Evolutionary conservation across 2,329 filamentous ascomycete species (phyloP).

Genomic region (Talaromyces sp.): DNA sequence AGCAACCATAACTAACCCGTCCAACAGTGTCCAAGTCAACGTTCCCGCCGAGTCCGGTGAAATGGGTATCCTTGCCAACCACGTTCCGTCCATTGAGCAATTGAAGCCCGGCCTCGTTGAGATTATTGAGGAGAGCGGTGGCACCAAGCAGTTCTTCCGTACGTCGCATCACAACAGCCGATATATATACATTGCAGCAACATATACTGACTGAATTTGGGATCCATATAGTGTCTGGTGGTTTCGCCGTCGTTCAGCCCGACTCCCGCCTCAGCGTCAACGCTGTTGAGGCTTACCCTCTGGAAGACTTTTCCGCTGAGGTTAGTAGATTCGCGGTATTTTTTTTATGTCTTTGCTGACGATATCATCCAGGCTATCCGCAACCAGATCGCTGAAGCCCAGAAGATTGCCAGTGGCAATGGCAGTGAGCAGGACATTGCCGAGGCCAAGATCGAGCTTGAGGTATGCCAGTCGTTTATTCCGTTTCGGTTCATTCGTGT

Average conservation of each 20-base stretch:
- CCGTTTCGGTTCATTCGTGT: background rate
- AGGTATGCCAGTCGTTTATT: constrained; percentile 55
- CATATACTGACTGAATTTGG: constrained; percentile 7
- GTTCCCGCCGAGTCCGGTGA: constrained; percentile 96
- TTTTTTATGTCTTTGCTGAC: constrained; percentile 3
- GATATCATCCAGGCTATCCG: constrained; percentile 57
- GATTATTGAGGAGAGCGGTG: constrained; percentile 85
- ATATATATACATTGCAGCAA: constrained; percentile 10
- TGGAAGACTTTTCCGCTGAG: constrained; percentile 95
- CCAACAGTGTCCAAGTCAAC: constrained; percentile 88
- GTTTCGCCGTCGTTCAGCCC: constrained; percentile 95
- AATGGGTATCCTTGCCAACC: constrained; percentile 98
- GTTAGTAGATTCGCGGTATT: constrained; percentile 30
- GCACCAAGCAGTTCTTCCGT: constrained; percentile 97
- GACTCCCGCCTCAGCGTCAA: constrained; percentile 96
- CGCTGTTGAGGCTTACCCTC: constrained; percentile 86
- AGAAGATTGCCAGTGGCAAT: constrained; percentile 84
- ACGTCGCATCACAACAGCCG: constrained; percentile 41
- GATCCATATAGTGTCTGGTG: constrained; percentile 69
- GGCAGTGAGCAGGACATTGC: constrained; percentile 97
- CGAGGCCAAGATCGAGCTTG: constrained; percentile 97
- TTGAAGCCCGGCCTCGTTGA: constrained; percentile 94
- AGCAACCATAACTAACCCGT: constrained; percentile 32
- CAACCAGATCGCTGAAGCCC: constrained; percentile 86
- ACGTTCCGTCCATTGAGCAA: constrained; percentile 98